A percentile compares a stretch with the other conserved stretches of the same genome.
phyloP scores from a whole-genome alignment of 1,284 basidiomycete species.

The Cutaneotrichosporon curvatum region DNA sequence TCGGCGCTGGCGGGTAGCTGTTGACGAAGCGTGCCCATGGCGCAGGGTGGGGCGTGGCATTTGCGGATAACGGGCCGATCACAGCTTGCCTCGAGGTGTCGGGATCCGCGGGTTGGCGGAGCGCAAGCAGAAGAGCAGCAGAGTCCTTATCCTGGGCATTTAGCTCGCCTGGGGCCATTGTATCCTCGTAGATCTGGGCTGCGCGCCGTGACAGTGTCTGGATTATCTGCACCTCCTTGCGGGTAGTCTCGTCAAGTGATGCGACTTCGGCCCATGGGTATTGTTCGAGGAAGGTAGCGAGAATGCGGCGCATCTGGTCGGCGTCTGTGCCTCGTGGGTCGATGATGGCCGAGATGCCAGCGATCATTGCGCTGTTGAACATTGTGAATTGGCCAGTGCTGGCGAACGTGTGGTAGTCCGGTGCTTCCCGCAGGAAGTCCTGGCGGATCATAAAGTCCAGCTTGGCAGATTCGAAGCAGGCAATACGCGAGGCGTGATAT shows the following conservation, averaged over 20 bases:
- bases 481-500: conserved; percentile 37
- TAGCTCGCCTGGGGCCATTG: conserved; percentile 35
- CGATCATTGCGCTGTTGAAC: conserved; percentile 47
- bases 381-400: conserved; percentile 41
- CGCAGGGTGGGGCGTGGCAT: neutral
- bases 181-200: conserved; percentile 41
- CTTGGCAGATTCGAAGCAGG: conserved; percentile 44
- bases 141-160: conserved; percentile 39
- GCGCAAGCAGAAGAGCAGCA: conserved; percentile 38
- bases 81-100: neutral
- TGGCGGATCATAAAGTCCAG: conserved; percentile 44
- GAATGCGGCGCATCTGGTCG: conserved; percentile 42
- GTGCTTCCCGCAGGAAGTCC: conserved; percentile 36
- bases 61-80: neutral
- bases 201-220: conserved; percentile 43
- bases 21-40: conserved; percentile 10
- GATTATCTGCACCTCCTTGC: conserved; percentile 46
- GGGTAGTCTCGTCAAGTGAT: conserved; percentile 42
- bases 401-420: conserved; percentile 27
- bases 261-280: conserved; percentile 39
- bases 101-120: conserved; percentile 27
- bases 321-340: conserved; percentile 42
- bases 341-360: conserved; percentile 46
- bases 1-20: neutral
- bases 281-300: conserved; percentile 43